Base-by-base conservation (phyloP, 495 filamentous ascomycete genomes). In the Penicillium subrubescens region DNA sequence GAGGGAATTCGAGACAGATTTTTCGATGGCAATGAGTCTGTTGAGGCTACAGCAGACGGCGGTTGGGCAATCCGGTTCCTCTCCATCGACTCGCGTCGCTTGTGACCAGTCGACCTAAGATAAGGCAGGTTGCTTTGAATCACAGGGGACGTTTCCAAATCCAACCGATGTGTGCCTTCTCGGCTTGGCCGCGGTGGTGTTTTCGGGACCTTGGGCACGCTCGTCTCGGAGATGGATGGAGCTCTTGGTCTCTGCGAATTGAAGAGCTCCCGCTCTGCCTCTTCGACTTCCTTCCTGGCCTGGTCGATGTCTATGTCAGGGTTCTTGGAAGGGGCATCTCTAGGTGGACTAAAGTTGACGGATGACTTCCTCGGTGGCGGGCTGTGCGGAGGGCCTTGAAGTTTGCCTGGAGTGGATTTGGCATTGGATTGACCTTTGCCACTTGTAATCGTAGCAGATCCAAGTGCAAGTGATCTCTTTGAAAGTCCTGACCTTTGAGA, bases 101-200 rank as follows among this genome's bases (percentile, higher is more conserved):
- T 82, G 65, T 84, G 78, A 27, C 76, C 73, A 6, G 75, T 79
- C 23, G 79, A 72, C 29, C 69, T 69, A 35, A 80, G 61, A 39
- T 75, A 75, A 12, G 84, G 74, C 19, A 96, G 76, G 71, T 94
- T 94, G 76, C 91, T 94, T 54, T 90, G 90, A 27, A 96, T 87
- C 29, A 96, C 77, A 17, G 90, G 88, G 12, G 88, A 86, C 7
- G 87, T 81, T 10, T 86, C 83, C 43, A 85, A 75, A 33, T 85
- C 77, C 50, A 96, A 81, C 57, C 87, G 86, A 51, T 89, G 83
- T 2, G 90, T 91, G 11, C 92, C 92, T 65, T 95, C 88, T 82
- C 94, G 83, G 71, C 92, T 97, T 6, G 93, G 93, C 61, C 93
- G 78, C 52, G 78, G 72, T 51, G 71, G 71, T 25, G 66, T 72